Evolutionary conservation across 2,329 filamentous ascomycete genomes (phyloP).

Genomic region (Aspergillus pseudonomiae): DNA sequence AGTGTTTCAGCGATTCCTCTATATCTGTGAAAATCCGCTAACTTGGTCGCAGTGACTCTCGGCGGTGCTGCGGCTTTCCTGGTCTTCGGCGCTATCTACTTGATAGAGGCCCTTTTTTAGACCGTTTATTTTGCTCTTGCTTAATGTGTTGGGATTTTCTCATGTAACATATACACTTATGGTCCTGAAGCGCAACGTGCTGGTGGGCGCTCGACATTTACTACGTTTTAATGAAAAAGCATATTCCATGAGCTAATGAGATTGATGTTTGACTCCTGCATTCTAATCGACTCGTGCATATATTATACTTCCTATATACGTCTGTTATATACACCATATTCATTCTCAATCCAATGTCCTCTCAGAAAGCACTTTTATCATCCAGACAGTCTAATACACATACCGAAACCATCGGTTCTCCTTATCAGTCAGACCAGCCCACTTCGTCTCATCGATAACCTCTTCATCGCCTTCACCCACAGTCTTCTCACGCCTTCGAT

Average conservation of each 20-base stretch:
- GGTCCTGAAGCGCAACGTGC: not conserved
- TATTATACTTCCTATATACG: not conserved
- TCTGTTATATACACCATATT: not conserved
- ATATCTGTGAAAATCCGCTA: conserved; percentile 24
- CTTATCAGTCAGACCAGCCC: conserved; percentile 39
- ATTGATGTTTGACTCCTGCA: not conserved
- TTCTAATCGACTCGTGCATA: not conserved
- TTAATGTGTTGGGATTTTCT: not conserved
- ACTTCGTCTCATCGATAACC: conserved; percentile 28
- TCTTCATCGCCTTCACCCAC: conserved; percentile 16
- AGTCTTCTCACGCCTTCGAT: conserved; percentile 29
- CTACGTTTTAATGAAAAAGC: conserved; percentile 7
- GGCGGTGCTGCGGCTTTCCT: conserved; percentile 90
- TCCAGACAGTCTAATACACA: conserved; percentile 30
- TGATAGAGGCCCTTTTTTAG: conserved; percentile 73
- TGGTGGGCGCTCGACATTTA: not conserved
- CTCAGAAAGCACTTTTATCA: not conserved
- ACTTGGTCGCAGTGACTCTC: conserved; percentile 70
- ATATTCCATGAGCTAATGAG: not conserved
- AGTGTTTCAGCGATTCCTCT: conserved; percentile 48
- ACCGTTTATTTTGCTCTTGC: not conserved
- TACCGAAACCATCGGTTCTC: conserved; percentile 39
- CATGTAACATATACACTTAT: conserved; percentile 1
- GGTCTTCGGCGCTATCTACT: conserved; percentile 87
- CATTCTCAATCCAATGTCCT: not conserved